Base-by-base conservation (phyloP, 208 protist genomes). In the Herpetomonas samuelpessoai region DNA sequence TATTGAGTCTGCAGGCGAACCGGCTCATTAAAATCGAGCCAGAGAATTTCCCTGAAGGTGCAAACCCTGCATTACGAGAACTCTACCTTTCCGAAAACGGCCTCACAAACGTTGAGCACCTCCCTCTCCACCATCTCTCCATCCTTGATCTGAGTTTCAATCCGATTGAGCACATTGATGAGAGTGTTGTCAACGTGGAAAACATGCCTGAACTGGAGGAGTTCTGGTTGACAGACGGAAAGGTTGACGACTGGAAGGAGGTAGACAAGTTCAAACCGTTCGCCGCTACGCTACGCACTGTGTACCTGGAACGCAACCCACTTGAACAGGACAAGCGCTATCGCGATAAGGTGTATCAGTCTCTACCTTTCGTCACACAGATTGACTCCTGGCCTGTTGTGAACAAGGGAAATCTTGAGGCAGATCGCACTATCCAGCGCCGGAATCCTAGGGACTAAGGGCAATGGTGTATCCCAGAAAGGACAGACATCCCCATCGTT, bases 171-270 rank as follows among this genome's bases (percentile, higher is more conserved):
- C 50, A 29, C 35, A 92, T 96, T 58, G 86, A 86, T 65, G 74
- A 65, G 10, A 68, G 73, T 6, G 70, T 76, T 6, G 67, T 96
- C 19, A 91, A 91, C 63, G 51, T 66, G 0, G 45, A 47, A 18
- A 92, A 80, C 27, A 82, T 95, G 80, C 85, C 88, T 2, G 30
- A 67, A 19, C 73, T 97, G 12, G 63, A 89, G 55, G 88, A 97
- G 57, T 97, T 97, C 57, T 97, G 92, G 89, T 69, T 95, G 16
- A 97, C 88, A 6, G 86, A 95, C 47, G 89, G 76, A 6, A 93
- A 91, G 45, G 74, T 97, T 44, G 76, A 75, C 29, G 68, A 85
- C 18, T 97, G 87, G 86, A 59, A 59, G 10, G 92, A 97, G 49
- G 76, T 97, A 0, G 58, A 75, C 19, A 93, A 93, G 55, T 72